Conservation (phyloP, 805 yeast species). For the Scheffersomyces stipitis region DNA sequence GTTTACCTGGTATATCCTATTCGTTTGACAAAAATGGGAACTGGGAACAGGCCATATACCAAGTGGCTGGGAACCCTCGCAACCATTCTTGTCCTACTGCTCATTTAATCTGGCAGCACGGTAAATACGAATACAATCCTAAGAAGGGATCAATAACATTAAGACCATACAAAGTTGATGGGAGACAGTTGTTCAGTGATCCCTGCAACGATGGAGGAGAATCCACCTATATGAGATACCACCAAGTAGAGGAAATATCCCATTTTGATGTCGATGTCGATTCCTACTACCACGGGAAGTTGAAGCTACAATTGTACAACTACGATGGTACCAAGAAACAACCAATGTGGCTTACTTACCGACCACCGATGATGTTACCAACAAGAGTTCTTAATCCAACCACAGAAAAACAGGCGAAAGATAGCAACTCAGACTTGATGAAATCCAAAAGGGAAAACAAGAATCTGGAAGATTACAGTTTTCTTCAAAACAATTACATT, state of each 20-base stretch:
- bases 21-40: conserved; percentile 19
- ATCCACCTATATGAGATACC: conserved; percentile 16
- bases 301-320: conserved; percentile 13
- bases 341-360: conserved; percentile 19
- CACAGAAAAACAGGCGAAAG: conserved; percentile 1
- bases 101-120: conserved; percentile 21
- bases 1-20: conserved; percentile 20
- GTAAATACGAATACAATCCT: conserved; percentile 9
- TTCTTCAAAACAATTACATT: too few relatives aligned
- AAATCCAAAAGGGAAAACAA: too few relatives aligned
- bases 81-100: conserved; percentile 19
- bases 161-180: conserved; percentile 16
- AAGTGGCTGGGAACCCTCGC: conserved; percentile 14
- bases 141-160: conserved; percentile 11
- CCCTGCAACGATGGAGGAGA: conserved; percentile 16
- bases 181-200: conserved; percentile 19
- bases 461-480: too few relatives aligned
- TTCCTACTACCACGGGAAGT: conserved; percentile 10
- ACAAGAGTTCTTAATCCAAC: conserved; percentile 16
- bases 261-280: conserved; percentile 16
- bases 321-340: conserved; percentile 17
- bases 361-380: conserved; percentile 21
- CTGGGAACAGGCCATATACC: conserved; percentile 21
- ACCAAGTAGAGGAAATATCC: conserved; percentile 12
- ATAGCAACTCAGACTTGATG: background rate